A percentile compares a stretch with the other conserved stretches of the same genome.
phyloP scores from a whole-genome alignment of 2,329 filamentous ascomycete genomes.

The Penicillium hordei region DNA sequence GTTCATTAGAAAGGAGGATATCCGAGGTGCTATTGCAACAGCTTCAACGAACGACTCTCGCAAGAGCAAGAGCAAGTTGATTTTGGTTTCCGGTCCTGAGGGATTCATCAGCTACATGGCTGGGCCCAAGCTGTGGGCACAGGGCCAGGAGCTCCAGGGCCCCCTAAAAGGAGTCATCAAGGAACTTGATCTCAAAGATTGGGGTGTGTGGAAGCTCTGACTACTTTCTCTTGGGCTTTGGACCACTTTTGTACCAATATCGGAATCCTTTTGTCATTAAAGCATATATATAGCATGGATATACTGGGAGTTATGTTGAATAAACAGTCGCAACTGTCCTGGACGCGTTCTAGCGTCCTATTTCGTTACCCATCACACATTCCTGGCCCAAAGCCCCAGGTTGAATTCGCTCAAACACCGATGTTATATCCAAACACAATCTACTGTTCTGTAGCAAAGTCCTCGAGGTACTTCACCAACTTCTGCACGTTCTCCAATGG shows the following conservation, averaged over 20 bases:
- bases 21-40: constrained; percentile 43
- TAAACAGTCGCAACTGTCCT: constrained; percentile 19
- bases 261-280: constrained; percentile 6
- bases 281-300: constrained; percentile 8
- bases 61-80: constrained; percentile 48
- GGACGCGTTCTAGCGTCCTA: constrained; percentile 9
- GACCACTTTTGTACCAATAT: constrained; percentile 16
- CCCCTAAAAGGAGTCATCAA: constrained; percentile 67
- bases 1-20: constrained; percentile 58
- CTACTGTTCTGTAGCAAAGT: constrained; percentile 49
- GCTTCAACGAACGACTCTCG: constrained; percentile 26
- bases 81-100: constrained; percentile 88
- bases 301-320: constrained; percentile 24
- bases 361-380: constrained; percentile 14
- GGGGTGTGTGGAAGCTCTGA: constrained; percentile 61
- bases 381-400: constrained; percentile 12
- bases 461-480: constrained; percentile 47
- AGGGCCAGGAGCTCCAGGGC: constrained; percentile 73
- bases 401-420: constrained; percentile 18
- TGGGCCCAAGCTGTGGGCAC: constrained; percentile 73
- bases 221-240: background rate
- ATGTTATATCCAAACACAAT: constrained; percentile 6
- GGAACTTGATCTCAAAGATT: constrained; percentile 57
- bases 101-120: constrained; percentile 82
- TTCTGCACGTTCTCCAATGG: constrained; percentile 50